Base-by-base conservation (phyloP, 768 basidiomycete genomes). In the Peribolospora baueri region DNA sequence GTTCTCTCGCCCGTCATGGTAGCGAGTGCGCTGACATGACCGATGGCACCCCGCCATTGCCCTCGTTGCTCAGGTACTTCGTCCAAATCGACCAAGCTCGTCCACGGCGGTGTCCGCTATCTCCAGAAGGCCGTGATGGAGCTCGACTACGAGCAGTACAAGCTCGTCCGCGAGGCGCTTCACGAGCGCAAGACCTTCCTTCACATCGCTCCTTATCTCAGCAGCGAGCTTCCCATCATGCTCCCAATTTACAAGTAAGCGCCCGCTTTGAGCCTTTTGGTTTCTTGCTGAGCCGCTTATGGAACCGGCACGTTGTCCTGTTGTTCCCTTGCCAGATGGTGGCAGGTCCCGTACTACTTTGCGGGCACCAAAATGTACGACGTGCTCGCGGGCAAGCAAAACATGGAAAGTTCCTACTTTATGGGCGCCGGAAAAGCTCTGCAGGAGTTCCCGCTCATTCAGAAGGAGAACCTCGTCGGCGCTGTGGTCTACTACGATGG, bases 401-500 rank as follows among this genome's bases (percentile, higher is more conserved):
- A 95, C 67, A 93, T 93, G 86, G 86, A 88, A 68, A 74, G 76
- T 1, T 86, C 86, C 5, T 97, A 97, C 68, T 72, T 93, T 60
- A 90, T 98, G 84, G 82, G 80, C 64, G 86, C 82, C 64, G 83
- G 84, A 8, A 86, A 88, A 65, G 87, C 91, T 0, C 70, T 95
- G 25, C 87, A 93, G 64, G 78, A 82, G 0, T 98, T 97, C 72
- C 91, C 91, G 0, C 93, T 91, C 84, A 74, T 98, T 58, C 95
- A 97, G 67, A 73, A 73, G 41, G 80, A 93, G 5, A 87, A 87
- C 3, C 74, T 95, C 8, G 86, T 88, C 41, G 90, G 90, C 14
- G 90, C 87, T 10, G 72, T 98, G 54, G 91, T 98, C 11, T 97
- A 97, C 69, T 93, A 98, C 61, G 91, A 98, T 63, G 90, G 90